Base-by-base conservation (phyloP, 1,139 yeast species). In the Protomyces gravidus region DNA sequence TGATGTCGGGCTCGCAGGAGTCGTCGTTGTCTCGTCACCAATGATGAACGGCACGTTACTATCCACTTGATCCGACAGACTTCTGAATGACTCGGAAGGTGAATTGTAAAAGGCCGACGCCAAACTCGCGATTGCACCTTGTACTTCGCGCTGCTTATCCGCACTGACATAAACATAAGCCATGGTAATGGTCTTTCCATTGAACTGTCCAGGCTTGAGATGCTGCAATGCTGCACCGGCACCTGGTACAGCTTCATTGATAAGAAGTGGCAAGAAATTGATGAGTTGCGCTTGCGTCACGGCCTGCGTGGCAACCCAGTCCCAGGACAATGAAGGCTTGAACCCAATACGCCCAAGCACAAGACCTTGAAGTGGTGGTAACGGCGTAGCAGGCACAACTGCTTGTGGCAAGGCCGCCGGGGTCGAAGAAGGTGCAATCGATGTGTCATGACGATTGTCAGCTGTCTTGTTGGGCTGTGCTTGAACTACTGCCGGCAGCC, bases 401-500 rank as follows among this genome's bases (percentile, higher is more conserved):
- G 42, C 42, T 7, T 36, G 42, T n/a, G 42, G 42, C 32, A 28
- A 2, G 32, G 7, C 13, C 13, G 7, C 13, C 13, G 32, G 13
- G 13, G 13, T 13, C 7, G 32, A 13, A 28, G 2, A 9, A 28
- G 32, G 32, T 13, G 32, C 32, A 28, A 13, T 9, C 13, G 32
- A 9, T 28, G 32, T 28, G 13, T 28, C 13, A 9, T 28, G 32
- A 9, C 32, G 32, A 13, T 28, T 28, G 32, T n/a, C n/a, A n/a
- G n/a, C n/a, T n/a, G n/a, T n/a, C n/a, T n/a, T n/a, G n/a, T n/a
- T n/a, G n/a, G n/a, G n/a, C n/a, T n/a, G 45, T 26, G 5, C n/a
- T 26, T 6, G 33, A 11, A 13, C 50, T 40, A 5, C 30, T 57
- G 21, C 67, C 62, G 52, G 69, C 69, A 63, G 72, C 76, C 11